phyloP scores from a whole-genome alignment of 306 rosid genomes.

The Begonia loranthoides region DNA sequence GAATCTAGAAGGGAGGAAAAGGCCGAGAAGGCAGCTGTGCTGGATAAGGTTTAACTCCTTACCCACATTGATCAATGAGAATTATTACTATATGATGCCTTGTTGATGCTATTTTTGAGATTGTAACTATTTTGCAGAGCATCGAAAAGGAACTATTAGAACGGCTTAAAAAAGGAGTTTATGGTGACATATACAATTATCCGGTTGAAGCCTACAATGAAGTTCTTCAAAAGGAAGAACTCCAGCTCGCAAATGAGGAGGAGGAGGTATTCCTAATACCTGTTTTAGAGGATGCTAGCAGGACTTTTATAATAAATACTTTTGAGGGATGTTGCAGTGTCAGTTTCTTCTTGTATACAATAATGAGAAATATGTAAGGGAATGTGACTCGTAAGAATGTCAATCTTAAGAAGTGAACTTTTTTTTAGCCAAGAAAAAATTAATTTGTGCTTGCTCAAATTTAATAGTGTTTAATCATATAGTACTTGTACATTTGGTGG shows the following conservation, averaged over 20 bases:
- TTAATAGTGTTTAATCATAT: too few species aligned
- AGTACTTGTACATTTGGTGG: neutral
- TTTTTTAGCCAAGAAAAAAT: too few species aligned
- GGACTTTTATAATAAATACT: too few species aligned
- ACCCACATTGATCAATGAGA: neutral
- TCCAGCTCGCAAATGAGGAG: slow-evolving; percentile 24
- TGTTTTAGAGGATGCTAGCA: too few species aligned
- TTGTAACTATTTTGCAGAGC: slow-evolving; percentile 30
- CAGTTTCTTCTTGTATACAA: too few species aligned
- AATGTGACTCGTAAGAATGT: too few species aligned
- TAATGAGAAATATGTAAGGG: too few species aligned
- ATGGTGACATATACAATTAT: slow-evolving; percentile 53
- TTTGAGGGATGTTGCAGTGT: too few species aligned
- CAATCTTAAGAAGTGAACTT: too few species aligned
- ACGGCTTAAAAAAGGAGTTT: slow-evolving; percentile 53
- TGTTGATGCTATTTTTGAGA: neutral
- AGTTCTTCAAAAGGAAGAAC: slow-evolving; percentile 34
- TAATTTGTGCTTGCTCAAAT: too few species aligned
- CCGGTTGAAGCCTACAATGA: slow-evolving; percentile 35
- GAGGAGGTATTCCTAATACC: slow-evolving; percentile 28
- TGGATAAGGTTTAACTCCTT: slow-evolving; percentile 46
- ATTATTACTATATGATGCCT: neutral
- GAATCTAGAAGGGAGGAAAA: slow-evolving; percentile 81
- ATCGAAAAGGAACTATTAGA: slow-evolving; percentile 64
- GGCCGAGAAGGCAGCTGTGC: slow-evolving; percentile 60